phyloP scores from a whole-genome alignment of 208 protist genomes.

The Naegleria fowleri region DNA sequence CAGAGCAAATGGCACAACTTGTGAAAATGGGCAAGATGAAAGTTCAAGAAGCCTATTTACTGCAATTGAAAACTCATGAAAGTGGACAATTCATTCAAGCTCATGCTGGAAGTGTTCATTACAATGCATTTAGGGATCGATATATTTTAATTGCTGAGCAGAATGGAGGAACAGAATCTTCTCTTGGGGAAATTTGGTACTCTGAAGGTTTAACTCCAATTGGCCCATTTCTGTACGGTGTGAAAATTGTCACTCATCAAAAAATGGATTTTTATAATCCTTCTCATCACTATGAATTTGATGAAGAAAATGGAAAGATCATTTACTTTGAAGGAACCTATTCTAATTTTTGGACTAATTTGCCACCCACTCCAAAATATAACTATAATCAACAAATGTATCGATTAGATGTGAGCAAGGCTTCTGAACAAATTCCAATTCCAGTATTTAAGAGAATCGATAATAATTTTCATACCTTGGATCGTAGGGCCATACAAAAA shows the following conservation, averaged over 20 bases:
- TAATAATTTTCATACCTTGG: too few relatives aligned
- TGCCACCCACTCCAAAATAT: not conserved
- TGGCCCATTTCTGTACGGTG: not conserved
- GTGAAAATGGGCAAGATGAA: not conserved
- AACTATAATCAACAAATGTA: slow-evolving; percentile 27
- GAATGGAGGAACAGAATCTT: not conserved
- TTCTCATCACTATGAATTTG: not conserved
- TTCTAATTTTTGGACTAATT: not conserved
- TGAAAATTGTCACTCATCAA: not conserved
- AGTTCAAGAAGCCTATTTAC: not conserved
- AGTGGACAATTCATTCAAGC: not conserved
- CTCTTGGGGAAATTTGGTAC: slow-evolving; percentile 5
- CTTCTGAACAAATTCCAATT: not conserved
- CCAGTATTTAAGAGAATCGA: not conserved
- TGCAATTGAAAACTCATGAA: not conserved
- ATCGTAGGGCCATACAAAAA: too few relatives aligned
- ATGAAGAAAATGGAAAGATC: not conserved
- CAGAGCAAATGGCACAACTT: not conserved
- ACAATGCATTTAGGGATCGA: not conserved
- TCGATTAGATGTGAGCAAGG: not conserved
- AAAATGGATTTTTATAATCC: slow-evolving; percentile 10
- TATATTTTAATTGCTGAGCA: not conserved
- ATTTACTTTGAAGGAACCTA: slow-evolving; percentile 23
- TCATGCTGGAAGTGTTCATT: not conserved
- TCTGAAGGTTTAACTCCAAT: not conserved